Evolutionary conservation across 139 green algal species (phyloP).

Genomic region (Closterium sp.): DNA sequence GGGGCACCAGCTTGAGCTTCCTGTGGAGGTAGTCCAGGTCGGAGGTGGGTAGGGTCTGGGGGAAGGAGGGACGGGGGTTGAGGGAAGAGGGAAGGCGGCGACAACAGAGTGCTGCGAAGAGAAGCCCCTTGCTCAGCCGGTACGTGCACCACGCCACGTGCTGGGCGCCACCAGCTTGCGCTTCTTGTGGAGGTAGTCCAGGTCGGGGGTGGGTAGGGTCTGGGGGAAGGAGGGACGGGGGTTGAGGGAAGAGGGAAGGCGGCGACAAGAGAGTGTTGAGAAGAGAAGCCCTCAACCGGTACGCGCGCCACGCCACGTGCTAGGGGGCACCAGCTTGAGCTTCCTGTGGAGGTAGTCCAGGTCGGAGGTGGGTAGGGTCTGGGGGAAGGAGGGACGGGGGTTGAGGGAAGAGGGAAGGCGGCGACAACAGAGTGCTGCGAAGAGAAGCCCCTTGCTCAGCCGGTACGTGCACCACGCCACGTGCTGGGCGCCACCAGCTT

Average conservation of each 20-base stretch:
- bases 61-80: neutral
- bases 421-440: too few species aligned
- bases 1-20: neutral
- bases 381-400: too few species aligned
- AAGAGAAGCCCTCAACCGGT: too few species aligned
- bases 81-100: neutral
- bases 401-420: too few species aligned
- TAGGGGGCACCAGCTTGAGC: too few species aligned
- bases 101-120: too few species aligned
- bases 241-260: too few species aligned
- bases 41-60: conserved; percentile 24
- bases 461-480: neutral
- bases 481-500: conserved; percentile 42
- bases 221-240: neutral
- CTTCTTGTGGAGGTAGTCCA: conserved; percentile 50
- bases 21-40: conserved; percentile 24
- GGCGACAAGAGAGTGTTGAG: too few species aligned
- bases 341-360: too few species aligned
- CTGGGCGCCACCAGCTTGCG: conserved; percentile 47
- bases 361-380: too few species aligned
- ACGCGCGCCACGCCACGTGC: too few species aligned
- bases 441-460: too few species aligned
- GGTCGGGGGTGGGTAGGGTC: conserved; percentile 13
- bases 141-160: neutral
- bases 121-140: neutral